Conservation (phyloP, 371 early-diverging fungal genomes). For the Rhizomucor pusillus region DNA sequence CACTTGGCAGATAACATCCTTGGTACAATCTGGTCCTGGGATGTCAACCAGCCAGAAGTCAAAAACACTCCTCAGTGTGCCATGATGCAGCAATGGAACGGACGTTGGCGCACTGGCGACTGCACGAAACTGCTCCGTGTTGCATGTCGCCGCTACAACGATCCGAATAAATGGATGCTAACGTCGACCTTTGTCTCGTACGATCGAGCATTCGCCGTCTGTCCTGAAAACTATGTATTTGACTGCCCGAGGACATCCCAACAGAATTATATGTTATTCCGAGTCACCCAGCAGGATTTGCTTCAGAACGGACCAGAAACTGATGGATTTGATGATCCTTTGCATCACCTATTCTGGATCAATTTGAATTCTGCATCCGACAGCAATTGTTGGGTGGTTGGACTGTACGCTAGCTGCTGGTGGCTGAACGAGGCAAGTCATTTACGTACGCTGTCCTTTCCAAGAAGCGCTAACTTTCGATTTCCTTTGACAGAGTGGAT, state of each 20-base stretch:
- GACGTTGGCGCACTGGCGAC: conserved; percentile 31
- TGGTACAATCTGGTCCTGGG: conserved; percentile 46
- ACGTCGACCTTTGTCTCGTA: conserved; percentile 23
- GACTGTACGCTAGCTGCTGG: conserved; percentile 32
- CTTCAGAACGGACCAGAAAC: neutral
- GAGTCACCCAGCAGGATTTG: conserved; percentile 1
- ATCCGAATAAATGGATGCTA: conserved; percentile 32
- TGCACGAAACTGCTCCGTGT: conserved; percentile 23
- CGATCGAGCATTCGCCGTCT: conserved; percentile 26
- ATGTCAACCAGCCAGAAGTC: conserved; percentile 25
- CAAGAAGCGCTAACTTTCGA: neutral
- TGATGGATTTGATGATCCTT: conserved; percentile 1
- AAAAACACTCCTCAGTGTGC: conserved; percentile 20
- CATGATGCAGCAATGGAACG: conserved; percentile 22
- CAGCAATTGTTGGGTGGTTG: conserved; percentile 35
- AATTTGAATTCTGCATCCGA: conserved; percentile 30
- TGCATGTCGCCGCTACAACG: conserved; percentile 24
- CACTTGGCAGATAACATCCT: conserved; percentile 26
- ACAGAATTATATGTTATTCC: conserved; percentile 22
- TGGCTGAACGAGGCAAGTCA: conserved; percentile 32
- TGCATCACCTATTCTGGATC: conserved; percentile 32
- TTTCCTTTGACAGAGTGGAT: conserved; percentile 1
- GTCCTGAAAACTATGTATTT: conserved; percentile 33
- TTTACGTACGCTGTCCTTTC: neutral
- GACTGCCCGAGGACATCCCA: conserved; percentile 27